Evolutionary conservation across 306 rosid species (phyloP).

Genomic region (Purshia tridentata): DNA sequence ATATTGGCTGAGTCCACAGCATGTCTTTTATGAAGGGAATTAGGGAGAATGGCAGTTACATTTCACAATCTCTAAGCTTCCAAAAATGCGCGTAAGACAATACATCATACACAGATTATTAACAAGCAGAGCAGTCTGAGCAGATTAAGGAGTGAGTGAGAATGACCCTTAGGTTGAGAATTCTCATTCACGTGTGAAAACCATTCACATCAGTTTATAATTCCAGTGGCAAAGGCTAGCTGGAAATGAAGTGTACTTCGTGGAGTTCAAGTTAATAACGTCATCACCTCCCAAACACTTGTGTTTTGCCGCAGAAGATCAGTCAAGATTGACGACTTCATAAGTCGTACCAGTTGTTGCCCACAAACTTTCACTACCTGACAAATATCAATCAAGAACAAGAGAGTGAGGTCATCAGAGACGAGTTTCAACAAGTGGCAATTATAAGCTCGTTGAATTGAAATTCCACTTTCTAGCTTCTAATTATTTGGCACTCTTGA

Average conservation of each 20-base stretch:
- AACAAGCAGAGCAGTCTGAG: too few species aligned
- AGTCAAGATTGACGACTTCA: background rate
- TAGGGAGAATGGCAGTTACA: too few species aligned
- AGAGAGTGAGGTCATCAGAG: background rate
- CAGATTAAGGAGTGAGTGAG: background rate
- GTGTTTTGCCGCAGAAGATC: background rate
- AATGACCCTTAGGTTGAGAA: background rate
- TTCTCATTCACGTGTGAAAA: background rate
- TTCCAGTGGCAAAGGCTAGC: background rate
- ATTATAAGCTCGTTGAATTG: background rate
- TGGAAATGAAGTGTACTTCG: background rate
- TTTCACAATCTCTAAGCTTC: too few species aligned
- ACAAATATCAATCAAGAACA: background rate
- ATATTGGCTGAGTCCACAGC: too few species aligned
- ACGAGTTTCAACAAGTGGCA: background rate
- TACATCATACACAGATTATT: too few species aligned
- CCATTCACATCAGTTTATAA: background rate
- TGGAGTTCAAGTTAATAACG: background rate
- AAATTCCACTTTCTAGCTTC: background rate
- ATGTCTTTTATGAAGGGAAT: too few species aligned
- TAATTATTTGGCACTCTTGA: too few species aligned
- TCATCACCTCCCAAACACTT: background rate
- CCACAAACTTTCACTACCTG: background rate
- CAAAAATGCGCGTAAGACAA: too few species aligned
- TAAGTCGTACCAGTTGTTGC: background rate